These are phyloP conservation scores for Globisporangium abappressorium DNA, from an alignment of 352 stramenopile genomes.

Conservation along the genomic window DNA sequence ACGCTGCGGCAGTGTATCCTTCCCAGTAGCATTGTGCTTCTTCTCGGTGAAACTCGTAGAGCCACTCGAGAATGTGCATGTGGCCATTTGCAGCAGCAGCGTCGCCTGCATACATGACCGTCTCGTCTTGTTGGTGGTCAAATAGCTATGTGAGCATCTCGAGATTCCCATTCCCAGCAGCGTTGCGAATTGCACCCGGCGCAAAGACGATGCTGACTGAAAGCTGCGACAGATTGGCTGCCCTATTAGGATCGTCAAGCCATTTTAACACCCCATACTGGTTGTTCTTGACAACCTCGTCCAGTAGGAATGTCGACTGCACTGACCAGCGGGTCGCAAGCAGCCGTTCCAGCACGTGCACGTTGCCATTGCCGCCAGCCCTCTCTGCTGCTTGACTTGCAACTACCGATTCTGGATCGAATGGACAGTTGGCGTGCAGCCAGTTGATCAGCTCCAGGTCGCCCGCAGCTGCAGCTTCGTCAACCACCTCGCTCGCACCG, in stretches of 20 bases:
- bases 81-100: neutral
- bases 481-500: neutral
- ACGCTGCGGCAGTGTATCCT: neutral
- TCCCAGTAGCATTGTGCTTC: neutral
- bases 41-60: neutral
- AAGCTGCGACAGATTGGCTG: neutral
- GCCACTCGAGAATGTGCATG: neutral
- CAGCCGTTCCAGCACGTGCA: conserved; percentile 6
- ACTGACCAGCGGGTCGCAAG: neutral
- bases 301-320: neutral
- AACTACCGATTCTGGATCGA: neutral
- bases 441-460: neutral
- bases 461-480: neutral
- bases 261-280: neutral
- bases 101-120: neutral
- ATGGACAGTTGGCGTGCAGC: neutral
- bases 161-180: conserved; percentile 3
- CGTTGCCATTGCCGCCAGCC: conserved; percentile 21
- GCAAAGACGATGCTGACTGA: neutral
- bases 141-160: neutral
- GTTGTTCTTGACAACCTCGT: neutral
- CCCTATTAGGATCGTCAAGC: neutral
- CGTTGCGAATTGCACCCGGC: neutral
- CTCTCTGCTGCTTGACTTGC: neutral
- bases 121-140: neutral